Conservation (phyloP, 1,284 basidiomycete species). For the Sanghuangporus sanghuang region DNA sequence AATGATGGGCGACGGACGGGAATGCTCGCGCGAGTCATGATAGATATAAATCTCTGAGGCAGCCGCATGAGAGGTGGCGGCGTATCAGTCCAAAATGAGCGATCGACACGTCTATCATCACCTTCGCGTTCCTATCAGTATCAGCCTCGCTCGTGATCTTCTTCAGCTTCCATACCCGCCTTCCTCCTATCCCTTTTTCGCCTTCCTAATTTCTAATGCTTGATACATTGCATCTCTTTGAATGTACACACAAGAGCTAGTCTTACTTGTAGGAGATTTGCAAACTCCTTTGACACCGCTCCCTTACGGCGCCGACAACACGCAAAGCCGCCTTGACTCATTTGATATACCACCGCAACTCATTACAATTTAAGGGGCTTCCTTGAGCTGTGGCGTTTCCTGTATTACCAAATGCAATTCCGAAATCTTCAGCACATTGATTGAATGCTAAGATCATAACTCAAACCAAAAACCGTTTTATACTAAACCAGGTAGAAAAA, state of each 20-base stretch:
- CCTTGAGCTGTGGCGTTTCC: background rate
- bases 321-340: background rate
- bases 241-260: background rate
- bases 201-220: too few species aligned
- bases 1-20: background rate
- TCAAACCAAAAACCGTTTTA: background rate
- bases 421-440: background rate
- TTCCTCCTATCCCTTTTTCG: background rate
- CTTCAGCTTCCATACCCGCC: background rate
- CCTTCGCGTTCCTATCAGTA: background rate
- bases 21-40: background rate
- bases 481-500: background rate
- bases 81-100: background rate
- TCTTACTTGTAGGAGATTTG: background rate
- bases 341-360: background rate
- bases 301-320: background rate
- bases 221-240: background rate
- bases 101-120: background rate
- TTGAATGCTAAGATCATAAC: background rate
- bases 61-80: background rate
- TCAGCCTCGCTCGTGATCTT: background rate
- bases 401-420: background rate
- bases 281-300: background rate
- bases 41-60: background rate
- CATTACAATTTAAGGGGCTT: background rate